These are phyloP conservation scores for Hamamelis virginiana DNA, from an alignment of 164 flowering plant genomes.

Conservation along the genomic window DNA sequence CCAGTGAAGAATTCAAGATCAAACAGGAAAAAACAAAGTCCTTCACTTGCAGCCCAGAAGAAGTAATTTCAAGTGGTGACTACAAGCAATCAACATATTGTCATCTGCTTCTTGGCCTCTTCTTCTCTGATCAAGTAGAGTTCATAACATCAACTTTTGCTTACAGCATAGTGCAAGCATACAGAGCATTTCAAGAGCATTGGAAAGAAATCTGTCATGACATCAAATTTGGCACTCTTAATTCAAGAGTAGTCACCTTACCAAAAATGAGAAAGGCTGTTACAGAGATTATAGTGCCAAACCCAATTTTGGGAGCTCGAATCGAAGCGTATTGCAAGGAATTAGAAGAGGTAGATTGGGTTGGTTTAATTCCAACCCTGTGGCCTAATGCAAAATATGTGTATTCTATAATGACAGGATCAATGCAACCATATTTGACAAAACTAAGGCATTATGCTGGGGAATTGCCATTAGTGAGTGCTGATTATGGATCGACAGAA, in stretches of 20 bases:
- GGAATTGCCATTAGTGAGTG: slow-evolving; percentile 69
- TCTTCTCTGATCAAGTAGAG: slow-evolving; percentile 53
- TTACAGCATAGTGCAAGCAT: slow-evolving; percentile 71
- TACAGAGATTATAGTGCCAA: slow-evolving; percentile 36
- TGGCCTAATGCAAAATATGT: slow-evolving; percentile 87
- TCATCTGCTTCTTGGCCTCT: slow-evolving; percentile 81
- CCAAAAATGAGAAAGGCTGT: slow-evolving; percentile 52
- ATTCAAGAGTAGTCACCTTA: slow-evolving; percentile 50
- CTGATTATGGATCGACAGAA: slow-evolving; percentile 92
- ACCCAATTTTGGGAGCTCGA: slow-evolving; percentile 43
- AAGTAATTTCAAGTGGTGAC: slow-evolving; percentile 71
- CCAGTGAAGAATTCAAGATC: slow-evolving; percentile 71
- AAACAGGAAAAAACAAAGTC: slow-evolving; percentile 67
- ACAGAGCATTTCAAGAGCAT: slow-evolving; percentile 53
- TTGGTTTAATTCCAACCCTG: slow-evolving; percentile 53
- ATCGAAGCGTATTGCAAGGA: slow-evolving; percentile 47
- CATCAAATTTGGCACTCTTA: slow-evolving; percentile 56
- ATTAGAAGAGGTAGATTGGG: slow-evolving; percentile 45
- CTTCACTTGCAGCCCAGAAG: slow-evolving; percentile 81
- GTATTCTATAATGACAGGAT: slow-evolving; percentile 86
- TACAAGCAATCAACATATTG: slow-evolving; percentile 78
- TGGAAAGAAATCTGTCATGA: slow-evolving; percentile 72
- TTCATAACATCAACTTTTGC: slow-evolving; percentile 85
- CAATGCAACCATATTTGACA: slow-evolving; percentile 71
- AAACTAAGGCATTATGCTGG: slow-evolving; percentile 81